phyloP scores from a whole-genome alignment of 1,139 yeast genomes.

The Kurtzmaniella quercitrusa region DNA sequence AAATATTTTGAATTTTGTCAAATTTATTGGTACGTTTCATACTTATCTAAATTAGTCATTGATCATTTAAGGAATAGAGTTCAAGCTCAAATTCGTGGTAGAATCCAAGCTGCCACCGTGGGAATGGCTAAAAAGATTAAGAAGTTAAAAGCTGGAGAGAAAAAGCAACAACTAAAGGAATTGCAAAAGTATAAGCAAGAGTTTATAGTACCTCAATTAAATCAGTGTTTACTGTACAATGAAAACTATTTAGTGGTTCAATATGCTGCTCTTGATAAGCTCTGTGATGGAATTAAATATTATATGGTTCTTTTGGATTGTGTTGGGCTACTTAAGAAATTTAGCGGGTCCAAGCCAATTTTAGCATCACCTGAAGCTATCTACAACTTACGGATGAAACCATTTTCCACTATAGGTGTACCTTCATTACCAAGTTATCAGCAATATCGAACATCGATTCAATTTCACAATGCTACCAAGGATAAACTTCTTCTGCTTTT shows the following conservation, averaged over 20 bases:
- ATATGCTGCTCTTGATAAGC: slow-evolving; percentile 32
- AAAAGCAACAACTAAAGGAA: slow-evolving; percentile 31
- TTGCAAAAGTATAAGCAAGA: slow-evolving; percentile 15
- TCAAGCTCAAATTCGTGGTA: slow-evolving; percentile 28
- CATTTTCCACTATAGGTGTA: slow-evolving; percentile 78
- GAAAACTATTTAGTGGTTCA: slow-evolving; percentile 22
- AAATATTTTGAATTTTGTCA: slow-evolving; percentile 65
- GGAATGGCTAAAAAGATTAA: slow-evolving; percentile 44
- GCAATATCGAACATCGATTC: slow-evolving; percentile 21
- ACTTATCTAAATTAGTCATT: slow-evolving; percentile 45
- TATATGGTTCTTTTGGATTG: slow-evolving; percentile 21
- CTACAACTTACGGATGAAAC: slow-evolving; percentile 72
- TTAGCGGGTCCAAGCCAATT: slow-evolving; percentile 32
- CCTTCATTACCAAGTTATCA: slow-evolving; percentile 59
- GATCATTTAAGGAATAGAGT: slow-evolving; percentile 50
- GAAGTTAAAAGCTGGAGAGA: slow-evolving; percentile 43
- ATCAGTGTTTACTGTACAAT: slow-evolving; percentile 13
- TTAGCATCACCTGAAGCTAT: slow-evolving; percentile 45
- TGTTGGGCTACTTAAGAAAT: slow-evolving; percentile 20
- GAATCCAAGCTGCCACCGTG: slow-evolving; percentile 26
- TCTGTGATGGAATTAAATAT: slow-evolving; percentile 22
- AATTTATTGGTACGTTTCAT: slow-evolving; percentile 65
- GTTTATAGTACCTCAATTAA: slow-evolving; percentile 20
- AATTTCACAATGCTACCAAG: slow-evolving; percentile 8
- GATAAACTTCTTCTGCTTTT: slow-evolving; percentile 9